Evolutionary conservation across 129 eudicot genomes (phyloP), one percentile per base, ranked within the genome.

Genomic region (Solidago caesia): DNA sequence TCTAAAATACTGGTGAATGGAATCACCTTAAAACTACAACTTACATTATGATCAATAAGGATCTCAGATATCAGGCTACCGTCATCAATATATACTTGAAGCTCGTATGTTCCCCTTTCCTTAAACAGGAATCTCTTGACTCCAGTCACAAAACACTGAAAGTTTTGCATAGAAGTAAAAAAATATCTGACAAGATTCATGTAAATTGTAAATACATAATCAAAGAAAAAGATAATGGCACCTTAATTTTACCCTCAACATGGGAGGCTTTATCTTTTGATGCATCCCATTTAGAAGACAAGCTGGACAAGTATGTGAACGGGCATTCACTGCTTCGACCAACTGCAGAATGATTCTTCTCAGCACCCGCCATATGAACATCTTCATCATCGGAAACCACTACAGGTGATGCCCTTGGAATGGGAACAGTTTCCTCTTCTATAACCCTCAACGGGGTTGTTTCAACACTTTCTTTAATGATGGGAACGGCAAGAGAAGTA

Each of bases 51-150:
- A 63, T 89, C 87, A 13, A 90, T 64, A 57, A 88, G 85, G 72
- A 94, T 82, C 82, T 88, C 90, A 10, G 97, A 85, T 77, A 94
- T 91, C 48, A 94, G 89, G 77, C 98, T 94, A 46, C 98, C 97
- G 68, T 94, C 98, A 76, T 94, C 98, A 71, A 94, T 78, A 79
- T 85, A 85, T 78, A 80, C 88, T 10, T 75, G 87, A 70, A 94
- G 98, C 80, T 85, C 81, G 67, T 79, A 94, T 8, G 82, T 79
- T 61, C 78, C 64, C 80, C 88, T 83, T 25, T 78, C 21, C 82
- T 85, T 90, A 59, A 15, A 94, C 55, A 80, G 91, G 81, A 94
- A 94, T 66, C 85, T 83, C 80, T 91, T 94, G 3, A 94, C 98
- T 75, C 90, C 90, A 41, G 97, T 88, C 84, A 90, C 56, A 48